phyloP scores from a whole-genome alignment of 192 early-diverging fungal species.

The Geranomyces variabilis region DNA sequence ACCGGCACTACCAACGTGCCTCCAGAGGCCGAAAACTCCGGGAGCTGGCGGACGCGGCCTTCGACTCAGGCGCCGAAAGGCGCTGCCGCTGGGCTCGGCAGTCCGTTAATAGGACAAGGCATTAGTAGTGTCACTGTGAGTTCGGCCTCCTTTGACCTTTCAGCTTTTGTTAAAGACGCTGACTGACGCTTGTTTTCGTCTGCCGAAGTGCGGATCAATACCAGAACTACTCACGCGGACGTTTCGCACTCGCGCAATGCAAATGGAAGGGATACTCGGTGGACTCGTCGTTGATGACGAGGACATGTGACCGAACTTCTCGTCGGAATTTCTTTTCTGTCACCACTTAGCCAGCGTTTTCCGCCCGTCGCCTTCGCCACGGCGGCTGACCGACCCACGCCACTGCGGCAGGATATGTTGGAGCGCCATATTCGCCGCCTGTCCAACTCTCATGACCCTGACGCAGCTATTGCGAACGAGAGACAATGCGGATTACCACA shows the following conservation, averaged over 20 bases:
- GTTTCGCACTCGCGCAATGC: conserved; percentile 15
- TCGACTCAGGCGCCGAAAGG: background rate
- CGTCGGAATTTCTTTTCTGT: background rate
- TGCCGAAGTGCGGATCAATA: background rate
- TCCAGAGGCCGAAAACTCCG: background rate
- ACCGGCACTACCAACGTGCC: background rate
- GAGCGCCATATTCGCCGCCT: no score
- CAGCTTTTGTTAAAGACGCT: background rate
- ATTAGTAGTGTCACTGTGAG: background rate
- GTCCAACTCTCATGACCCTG: no score
- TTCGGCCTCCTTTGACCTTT: background rate
- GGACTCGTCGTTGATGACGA: conserved; percentile 11
- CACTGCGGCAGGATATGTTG: no score
- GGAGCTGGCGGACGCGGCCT: background rate
- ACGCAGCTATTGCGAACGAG: no score
- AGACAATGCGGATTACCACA: no score
- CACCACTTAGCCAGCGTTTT: no score
- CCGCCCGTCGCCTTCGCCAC: no score
- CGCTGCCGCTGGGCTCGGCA: background rate
- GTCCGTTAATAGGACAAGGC: background rate
- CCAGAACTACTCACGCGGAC: conserved; percentile 19
- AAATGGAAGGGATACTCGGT: conserved; percentile 16
- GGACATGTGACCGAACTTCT: conserved; percentile 7
- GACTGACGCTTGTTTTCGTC: no score
- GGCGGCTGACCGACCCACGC: no score